These are phyloP conservation scores for Aspergillus baeticus DNA, from an alignment of 495 filamentous ascomycete species.

Conservation along the genomic window DNA sequence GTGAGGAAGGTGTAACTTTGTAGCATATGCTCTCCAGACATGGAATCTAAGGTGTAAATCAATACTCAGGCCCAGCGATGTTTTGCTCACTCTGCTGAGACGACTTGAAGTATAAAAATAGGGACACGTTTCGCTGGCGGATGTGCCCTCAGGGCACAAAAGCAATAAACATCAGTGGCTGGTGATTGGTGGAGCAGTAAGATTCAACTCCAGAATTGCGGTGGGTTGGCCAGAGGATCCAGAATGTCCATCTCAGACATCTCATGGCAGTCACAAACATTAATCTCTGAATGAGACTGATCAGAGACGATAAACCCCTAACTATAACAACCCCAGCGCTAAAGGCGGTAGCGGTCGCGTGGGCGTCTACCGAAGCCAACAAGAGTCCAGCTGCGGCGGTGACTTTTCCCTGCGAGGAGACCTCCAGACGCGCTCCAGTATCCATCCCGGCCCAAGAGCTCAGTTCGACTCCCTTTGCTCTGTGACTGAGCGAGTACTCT, in stretches of 20 bases:
- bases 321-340: conserved; percentile 16
- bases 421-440: conserved; percentile 17
- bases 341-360: conserved; percentile 22
- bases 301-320: not conserved
- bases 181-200: conserved; percentile 6
- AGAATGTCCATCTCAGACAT: not conserved
- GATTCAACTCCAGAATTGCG: not conserved
- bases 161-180: not conserved
- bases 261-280: not conserved
- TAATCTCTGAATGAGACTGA: not conserved
- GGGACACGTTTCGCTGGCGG: conserved; percentile 11
- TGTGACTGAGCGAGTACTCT: not conserved
- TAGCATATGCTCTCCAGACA: not conserved
- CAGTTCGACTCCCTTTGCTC: conserved; percentile 14
- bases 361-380: conserved; percentile 24
- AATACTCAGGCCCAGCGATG: not conserved
- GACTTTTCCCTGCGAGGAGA: conserved; percentile 21
- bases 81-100: not conserved
- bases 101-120: conserved; percentile 2
- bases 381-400: conserved; percentile 16
- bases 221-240: no score
- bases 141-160: not conserved
- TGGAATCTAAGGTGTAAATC: not conserved
- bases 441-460: conserved; percentile 9
- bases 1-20: conserved; percentile 10